phyloP scores from a whole-genome alignment of 2,329 filamentous ascomycete species.

The Allantophomopsis cytisporea region DNA sequence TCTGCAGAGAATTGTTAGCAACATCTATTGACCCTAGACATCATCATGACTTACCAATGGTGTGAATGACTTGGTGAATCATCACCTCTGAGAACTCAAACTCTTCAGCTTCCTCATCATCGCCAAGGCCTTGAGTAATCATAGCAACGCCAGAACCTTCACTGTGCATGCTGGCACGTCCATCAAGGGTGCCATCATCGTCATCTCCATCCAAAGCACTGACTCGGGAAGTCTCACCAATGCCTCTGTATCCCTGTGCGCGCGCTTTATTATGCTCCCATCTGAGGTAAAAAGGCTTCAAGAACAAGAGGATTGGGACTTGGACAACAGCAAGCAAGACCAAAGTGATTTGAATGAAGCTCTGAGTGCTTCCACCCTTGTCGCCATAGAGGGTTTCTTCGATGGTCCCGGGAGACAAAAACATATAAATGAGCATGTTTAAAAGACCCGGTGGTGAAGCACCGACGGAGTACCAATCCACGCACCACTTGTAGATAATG shows the following conservation, averaged over 20 bases:
- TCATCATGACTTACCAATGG: constrained; percentile 60
- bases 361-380: constrained; percentile 43
- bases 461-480: constrained; percentile 62
- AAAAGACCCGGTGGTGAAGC: constrained; percentile 71
- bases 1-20: constrained; percentile 37
- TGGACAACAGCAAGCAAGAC: constrained; percentile 73
- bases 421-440: constrained; percentile 99
- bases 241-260: constrained; percentile 79
- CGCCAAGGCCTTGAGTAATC: constrained; percentile 71
- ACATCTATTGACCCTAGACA: neutral
- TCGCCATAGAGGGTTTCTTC: constrained; percentile 57
- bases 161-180: constrained; percentile 54
- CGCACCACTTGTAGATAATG: constrained; percentile 93
- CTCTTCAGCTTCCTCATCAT: constrained; percentile 82
- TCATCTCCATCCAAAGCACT: constrained; percentile 86
- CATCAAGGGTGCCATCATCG: constrained; percentile 44
- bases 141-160: constrained; percentile 76
- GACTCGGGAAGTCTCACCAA: constrained; percentile 78
- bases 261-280: constrained; percentile 86
- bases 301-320: constrained; percentile 80
- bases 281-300: constrained; percentile 92
- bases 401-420: constrained; percentile 67
- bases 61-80: constrained; percentile 99
- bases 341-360: constrained; percentile 59
- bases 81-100: constrained; percentile 96